A percentile compares a stretch with the other conserved stretches of the same genome.
These are phyloP conservation scores for Leccinellum luteum DNA, from an alignment of 768 basidiomycete genomes.

Conservation along the genomic window DNA sequence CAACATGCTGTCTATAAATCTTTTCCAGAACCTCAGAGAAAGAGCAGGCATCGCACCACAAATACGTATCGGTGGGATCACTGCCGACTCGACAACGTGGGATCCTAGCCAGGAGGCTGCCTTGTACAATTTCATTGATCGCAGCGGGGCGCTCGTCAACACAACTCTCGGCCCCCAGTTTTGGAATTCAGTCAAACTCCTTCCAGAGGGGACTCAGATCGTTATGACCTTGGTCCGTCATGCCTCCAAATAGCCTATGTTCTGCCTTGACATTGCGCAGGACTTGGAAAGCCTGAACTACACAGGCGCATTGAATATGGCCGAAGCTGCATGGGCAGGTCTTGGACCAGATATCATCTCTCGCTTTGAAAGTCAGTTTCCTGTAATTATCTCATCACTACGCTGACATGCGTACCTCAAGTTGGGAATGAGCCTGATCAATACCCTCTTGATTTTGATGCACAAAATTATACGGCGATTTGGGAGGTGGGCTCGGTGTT, in stretches of 20 bases:
- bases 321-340: constrained; percentile 39
- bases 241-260: not conserved
- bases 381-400: not conserved
- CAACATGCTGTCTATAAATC: constrained; percentile 41
- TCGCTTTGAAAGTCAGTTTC: constrained; percentile 42
- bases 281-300: constrained; percentile 45
- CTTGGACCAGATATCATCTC: constrained; percentile 37
- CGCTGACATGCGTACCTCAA: constrained; percentile 2
- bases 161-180: constrained; percentile 52
- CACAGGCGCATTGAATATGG: constrained; percentile 41
- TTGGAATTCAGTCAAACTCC: constrained; percentile 42
- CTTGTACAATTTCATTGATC: constrained; percentile 41
- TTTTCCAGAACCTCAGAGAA: constrained; percentile 44
- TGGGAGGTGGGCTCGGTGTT: constrained; percentile 40
- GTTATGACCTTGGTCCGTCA: constrained; percentile 42
- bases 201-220: constrained; percentile 48
- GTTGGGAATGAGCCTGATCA: constrained; percentile 59
- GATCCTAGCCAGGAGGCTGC: constrained; percentile 34
- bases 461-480: constrained; percentile 41
- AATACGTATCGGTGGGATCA: constrained; percentile 52
- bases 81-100: constrained; percentile 54
- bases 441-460: constrained; percentile 31
- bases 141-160: constrained; percentile 43
- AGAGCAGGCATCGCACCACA: constrained; percentile 46
- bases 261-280: constrained; percentile 24